Evolutionary conservation across 2,329 filamentous ascomycete species (phyloP).

Genomic region (Pezicula carpinea): DNA sequence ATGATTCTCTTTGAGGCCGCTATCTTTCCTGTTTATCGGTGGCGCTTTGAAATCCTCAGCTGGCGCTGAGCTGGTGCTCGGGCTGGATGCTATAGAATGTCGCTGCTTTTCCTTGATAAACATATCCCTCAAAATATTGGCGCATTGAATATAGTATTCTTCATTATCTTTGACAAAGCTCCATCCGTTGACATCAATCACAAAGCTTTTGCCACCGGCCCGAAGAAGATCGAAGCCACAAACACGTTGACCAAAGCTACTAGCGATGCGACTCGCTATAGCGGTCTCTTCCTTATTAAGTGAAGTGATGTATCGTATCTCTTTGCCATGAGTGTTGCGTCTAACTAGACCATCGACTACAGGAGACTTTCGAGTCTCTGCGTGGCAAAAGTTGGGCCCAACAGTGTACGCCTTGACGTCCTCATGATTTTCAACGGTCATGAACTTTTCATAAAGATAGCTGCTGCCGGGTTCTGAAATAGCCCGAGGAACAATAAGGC

Average conservation of each 20-base stretch:
- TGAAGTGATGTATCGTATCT: conserved; percentile 89
- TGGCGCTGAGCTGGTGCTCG: conserved; percentile 13
- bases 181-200: conserved; percentile 99
- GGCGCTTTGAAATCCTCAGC: conserved; percentile 14
- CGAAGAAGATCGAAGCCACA: conserved; percentile 94
- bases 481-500: conserved; percentile 70
- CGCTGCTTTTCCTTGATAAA: conserved; percentile 77
- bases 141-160: conserved; percentile 91
- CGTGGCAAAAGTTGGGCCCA: conserved; percentile 87
- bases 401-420: conserved; percentile 99
- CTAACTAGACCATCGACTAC: conserved; percentile 95
- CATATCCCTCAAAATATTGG: conserved; percentile 79
- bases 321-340: conserved; percentile 95
- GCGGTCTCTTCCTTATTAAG: conserved; percentile 75
- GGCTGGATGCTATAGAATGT: conserved; percentile 40
- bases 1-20: conserved; percentile 36
- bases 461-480: conserved; percentile 77
- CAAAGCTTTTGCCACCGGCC: conserved; percentile 84
- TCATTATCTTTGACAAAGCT: conserved; percentile 99
- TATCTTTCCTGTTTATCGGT: conserved; percentile 15
- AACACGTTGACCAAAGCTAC: conserved; percentile 87
- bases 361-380: conserved; percentile 93
- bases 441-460: conserved; percentile 96
- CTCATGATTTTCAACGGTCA: conserved; percentile 93
- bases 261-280: conserved; percentile 86